These are phyloP conservation scores for Anthracocystis walkeri DNA, from an alignment of 1,284 basidiomycete species.

Conservation along the genomic window DNA sequence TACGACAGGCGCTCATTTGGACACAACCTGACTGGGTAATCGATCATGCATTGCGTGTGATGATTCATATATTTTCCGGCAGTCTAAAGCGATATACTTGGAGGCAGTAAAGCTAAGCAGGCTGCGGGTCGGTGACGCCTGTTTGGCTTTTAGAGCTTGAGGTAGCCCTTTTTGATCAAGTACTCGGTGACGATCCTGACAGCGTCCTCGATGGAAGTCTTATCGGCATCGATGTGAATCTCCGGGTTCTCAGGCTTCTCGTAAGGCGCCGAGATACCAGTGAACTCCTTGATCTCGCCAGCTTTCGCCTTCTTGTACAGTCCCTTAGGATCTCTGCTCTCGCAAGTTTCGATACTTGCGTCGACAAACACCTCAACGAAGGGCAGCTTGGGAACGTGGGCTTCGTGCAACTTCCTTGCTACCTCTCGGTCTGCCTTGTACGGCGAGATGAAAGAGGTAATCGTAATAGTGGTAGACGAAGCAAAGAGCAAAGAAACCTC, in stretches of 20 bases:
- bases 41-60: too few relatives aligned
- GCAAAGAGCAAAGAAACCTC: constrained; percentile 97
- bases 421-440: constrained; percentile 84
- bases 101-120: too few relatives aligned
- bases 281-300: constrained; percentile 98
- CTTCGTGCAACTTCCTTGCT: constrained; percentile 82
- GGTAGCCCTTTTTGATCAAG: constrained; percentile 75
- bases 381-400: constrained; percentile 75
- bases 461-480: constrained; percentile 83
- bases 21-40: too few relatives aligned
- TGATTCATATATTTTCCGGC: too few relatives aligned
- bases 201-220: constrained; percentile 81
- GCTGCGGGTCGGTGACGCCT: too few relatives aligned
- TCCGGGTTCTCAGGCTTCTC: constrained; percentile 88
- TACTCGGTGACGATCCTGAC: constrained; percentile 86
- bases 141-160: constrained; percentile 34
- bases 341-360: constrained; percentile 87
- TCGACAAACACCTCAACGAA: constrained; percentile 95
- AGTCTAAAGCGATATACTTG: not conserved
- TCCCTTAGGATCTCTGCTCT: constrained; percentile 95
- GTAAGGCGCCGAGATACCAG: constrained; percentile 96
- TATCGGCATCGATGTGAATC: constrained; percentile 90
- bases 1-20: too few relatives aligned
- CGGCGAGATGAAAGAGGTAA: constrained; percentile 99
- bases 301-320: constrained; percentile 96